Conservation (phyloP, 2,329 filamentous ascomycete genomes). For the Beauveria varroae region DNA sequence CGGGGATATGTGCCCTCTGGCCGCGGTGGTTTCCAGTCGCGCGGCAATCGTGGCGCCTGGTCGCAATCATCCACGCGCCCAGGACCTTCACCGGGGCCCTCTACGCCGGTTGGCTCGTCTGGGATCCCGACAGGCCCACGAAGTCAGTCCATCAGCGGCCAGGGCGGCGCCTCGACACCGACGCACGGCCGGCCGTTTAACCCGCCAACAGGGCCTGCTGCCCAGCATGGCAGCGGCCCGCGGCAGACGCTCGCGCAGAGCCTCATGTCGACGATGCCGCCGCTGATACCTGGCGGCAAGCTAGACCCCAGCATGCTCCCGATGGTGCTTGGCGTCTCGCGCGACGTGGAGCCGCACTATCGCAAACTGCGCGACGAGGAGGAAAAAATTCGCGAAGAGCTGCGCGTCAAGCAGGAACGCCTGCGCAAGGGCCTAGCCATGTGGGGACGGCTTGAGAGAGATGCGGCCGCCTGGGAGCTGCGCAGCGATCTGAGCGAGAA, state of each 20-base stretch:
- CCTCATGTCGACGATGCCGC: conserved; percentile 43
- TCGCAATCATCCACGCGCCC: conserved; percentile 25
- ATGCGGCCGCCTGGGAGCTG: conserved; percentile 46
- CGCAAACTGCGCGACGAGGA: conserved; percentile 50
- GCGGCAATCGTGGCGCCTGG: conserved; percentile 42
- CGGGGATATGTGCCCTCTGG: conserved; percentile 42
- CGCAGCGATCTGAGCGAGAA: conserved; percentile 49
- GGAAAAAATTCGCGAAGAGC: conserved; percentile 47
- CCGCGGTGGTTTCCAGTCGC: conserved; percentile 36
- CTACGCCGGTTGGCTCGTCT: conserved; percentile 31
- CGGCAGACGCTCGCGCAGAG: conserved; percentile 44
- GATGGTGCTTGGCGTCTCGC: conserved; percentile 38
- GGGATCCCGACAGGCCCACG: conserved; percentile 44
- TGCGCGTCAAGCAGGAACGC: conserved; percentile 46
- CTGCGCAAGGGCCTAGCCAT: conserved; percentile 43
- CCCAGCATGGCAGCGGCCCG: conserved; percentile 26
- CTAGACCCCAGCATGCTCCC: conserved; percentile 40
- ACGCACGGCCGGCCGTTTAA: conserved; percentile 43
- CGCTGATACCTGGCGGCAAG: conserved; percentile 47
- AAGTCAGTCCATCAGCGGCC: conserved; percentile 23
- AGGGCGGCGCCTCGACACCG: conserved; percentile 26
- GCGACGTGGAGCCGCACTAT: conserved; percentile 47
- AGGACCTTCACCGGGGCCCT: conserved; percentile 30
- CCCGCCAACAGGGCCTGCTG: conserved; percentile 48
- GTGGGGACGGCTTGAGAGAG: conserved; percentile 49